phyloP scores from a whole-genome alignment of 148 eudicot genomes.

The Silene uniflora region DNA sequence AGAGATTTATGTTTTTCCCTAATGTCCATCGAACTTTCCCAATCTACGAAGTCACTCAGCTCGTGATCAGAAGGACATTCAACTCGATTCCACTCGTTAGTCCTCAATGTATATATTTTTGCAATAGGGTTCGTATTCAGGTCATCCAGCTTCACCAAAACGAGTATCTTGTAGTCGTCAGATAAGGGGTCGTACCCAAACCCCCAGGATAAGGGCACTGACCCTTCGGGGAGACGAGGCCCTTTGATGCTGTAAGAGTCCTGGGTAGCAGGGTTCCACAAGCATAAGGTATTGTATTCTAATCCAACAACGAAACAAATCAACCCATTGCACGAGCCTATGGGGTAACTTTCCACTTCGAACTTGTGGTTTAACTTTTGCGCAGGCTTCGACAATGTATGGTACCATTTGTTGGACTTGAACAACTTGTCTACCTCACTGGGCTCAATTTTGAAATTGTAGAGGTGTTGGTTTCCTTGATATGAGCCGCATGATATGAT shows the following conservation, averaged over 20 bases:
- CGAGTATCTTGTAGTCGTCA: neutral
- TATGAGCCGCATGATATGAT: neutral
- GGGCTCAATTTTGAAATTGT: neutral
- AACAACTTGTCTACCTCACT: neutral
- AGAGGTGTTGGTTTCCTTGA: neutral
- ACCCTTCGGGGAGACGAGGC: neutral
- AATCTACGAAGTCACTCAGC: neutral
- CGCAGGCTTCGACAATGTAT: neutral
- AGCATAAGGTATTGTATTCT: neutral
- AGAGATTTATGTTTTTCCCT: neutral
- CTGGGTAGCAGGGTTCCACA: neutral
- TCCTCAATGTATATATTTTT: neutral
- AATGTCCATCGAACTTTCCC: no score
- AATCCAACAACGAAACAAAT: neutral
- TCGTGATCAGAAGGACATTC: neutral
- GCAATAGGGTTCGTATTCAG: neutral
- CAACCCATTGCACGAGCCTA: conserved; percentile 1
- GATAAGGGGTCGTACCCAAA: neutral
- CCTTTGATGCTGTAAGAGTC: neutral
- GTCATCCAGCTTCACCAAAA: neutral
- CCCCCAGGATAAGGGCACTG: neutral
- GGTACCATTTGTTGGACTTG: neutral
- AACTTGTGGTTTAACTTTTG: neutral
- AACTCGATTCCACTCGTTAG: neutral
- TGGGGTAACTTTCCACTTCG: neutral